Conservation (phyloP, 495 filamentous ascomycete species). For the Aspergillus indologenus region DNA sequence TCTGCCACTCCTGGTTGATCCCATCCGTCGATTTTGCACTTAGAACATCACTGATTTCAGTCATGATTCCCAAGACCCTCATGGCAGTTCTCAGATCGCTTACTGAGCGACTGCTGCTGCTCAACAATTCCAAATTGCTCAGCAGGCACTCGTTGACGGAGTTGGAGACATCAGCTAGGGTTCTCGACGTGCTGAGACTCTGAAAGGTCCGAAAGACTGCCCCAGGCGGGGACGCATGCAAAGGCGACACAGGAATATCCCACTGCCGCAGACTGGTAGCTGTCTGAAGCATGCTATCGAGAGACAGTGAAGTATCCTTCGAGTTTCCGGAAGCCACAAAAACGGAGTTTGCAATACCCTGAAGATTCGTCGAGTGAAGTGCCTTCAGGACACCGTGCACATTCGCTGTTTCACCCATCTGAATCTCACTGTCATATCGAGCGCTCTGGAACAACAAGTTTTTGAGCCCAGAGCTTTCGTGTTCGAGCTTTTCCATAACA, state of each 20-base stretch:
- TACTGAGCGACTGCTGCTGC: conserved; percentile 52
- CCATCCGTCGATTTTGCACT: conserved; percentile 54
- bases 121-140: conserved; percentile 57
- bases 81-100: conserved; percentile 61
- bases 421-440: conserved; percentile 82
- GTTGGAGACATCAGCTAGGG: conserved; percentile 45
- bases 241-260: conserved; percentile 75
- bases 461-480: conserved; percentile 83
- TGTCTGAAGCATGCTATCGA: conserved; percentile 72
- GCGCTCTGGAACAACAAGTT: conserved; percentile 88
- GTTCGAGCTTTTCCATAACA: conserved; percentile 80
- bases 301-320: conserved; percentile 37
- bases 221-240: conserved; percentile 57
- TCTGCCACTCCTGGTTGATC: conserved; percentile 57
- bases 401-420: conserved; percentile 49
- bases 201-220: conserved; percentile 79
- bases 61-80: conserved; percentile 70
- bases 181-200: conserved; percentile 64
- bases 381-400: conserved; percentile 42
- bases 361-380: conserved; percentile 45
- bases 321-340: conserved; percentile 27
- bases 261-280: conserved; percentile 87
- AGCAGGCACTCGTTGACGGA: conserved; percentile 64
- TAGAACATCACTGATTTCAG: conserved; percentile 77
- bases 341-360: conserved; percentile 48